Evolutionary conservation across 2,329 filamentous ascomycete genomes (phyloP).

Genomic region (Xylaria sp.): DNA sequence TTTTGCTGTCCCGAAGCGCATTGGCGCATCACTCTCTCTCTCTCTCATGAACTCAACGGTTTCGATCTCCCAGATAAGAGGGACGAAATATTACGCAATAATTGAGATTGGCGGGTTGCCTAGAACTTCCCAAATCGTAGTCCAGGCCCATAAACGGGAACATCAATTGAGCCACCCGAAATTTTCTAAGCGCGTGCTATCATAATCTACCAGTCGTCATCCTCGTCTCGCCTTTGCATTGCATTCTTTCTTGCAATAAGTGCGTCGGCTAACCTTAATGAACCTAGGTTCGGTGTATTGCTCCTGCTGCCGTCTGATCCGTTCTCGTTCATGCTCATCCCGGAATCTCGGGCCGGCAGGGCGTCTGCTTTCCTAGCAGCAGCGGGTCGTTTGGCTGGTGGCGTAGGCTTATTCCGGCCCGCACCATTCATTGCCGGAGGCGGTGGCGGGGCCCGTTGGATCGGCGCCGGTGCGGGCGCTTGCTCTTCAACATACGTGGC

Average conservation of each 20-base stretch:
- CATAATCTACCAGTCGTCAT: constrained; percentile 68
- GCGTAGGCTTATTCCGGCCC: constrained; percentile 67
- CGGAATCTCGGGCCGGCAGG: constrained; percentile 73
- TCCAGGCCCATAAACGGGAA: background rate
- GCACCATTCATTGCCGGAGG: constrained; percentile 57
- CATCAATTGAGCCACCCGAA: background rate
- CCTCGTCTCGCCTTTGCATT: constrained; percentile 72
- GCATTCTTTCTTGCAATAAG: constrained; percentile 76
- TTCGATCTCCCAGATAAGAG: background rate
- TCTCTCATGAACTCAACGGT: background rate
- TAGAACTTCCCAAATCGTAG: constrained; percentile 11
- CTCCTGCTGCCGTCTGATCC: constrained; percentile 68
- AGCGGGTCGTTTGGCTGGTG: constrained; percentile 80
- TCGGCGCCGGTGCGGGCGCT: constrained; percentile 65
- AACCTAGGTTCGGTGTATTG: constrained; percentile 73
- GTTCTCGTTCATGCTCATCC: constrained; percentile 65
- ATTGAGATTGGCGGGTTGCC: constrained; percentile 11
- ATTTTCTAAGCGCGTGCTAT: constrained; percentile 17
- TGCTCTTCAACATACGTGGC: constrained; percentile 93
- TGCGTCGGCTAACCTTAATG: constrained; percentile 81
- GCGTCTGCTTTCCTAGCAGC: constrained; percentile 73
- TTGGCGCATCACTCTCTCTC: background rate
- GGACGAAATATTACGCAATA: background rate
- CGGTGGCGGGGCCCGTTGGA: constrained; percentile 69
- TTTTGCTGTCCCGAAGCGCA: too few relatives aligned